Evolutionary conservation across 495 filamentous ascomycete genomes (phyloP).

Genomic region (Hypoxylon subgilvum): DNA sequence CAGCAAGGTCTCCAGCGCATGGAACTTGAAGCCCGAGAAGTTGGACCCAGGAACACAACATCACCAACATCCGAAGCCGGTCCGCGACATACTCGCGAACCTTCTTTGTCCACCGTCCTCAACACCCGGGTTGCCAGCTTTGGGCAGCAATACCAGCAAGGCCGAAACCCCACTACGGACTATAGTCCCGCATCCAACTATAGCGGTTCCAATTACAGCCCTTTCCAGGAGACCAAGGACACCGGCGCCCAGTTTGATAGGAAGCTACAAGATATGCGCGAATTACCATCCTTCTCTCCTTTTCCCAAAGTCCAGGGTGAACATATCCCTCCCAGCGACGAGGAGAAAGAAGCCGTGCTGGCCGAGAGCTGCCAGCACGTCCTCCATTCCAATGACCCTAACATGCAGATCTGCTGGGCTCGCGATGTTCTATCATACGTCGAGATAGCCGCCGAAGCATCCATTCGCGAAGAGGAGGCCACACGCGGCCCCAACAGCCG

Average conservation of each 20-base stretch:
- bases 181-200: slow-evolving; percentile 49
- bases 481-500: slow-evolving; percentile 50
- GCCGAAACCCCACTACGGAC: slow-evolving; percentile 26
- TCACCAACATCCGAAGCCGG: slow-evolving; percentile 31
- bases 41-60: slow-evolving; percentile 44
- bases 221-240: slow-evolving; percentile 47
- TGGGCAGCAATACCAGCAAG: slow-evolving; percentile 42
- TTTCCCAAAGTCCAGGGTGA: slow-evolving; percentile 87
- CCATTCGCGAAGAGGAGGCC: slow-evolving; percentile 57
- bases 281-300: slow-evolving; percentile 83
- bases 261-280: slow-evolving; percentile 48
- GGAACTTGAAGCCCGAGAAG: slow-evolving; percentile 74
- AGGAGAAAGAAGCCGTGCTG: slow-evolving; percentile 86
- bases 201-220: slow-evolving; percentile 54
- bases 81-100: slow-evolving; percentile 44
- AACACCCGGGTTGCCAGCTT: slow-evolving; percentile 38
- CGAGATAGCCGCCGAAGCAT: slow-evolving; percentile 75
- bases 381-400: slow-evolving; percentile 90
- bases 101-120: slow-evolving; percentile 40
- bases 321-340: slow-evolving; percentile 92
- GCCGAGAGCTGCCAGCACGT: slow-evolving; percentile 82
- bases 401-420: slow-evolving; percentile 96
- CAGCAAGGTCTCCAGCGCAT: slow-evolving; percentile 88
- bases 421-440: slow-evolving; percentile 89
- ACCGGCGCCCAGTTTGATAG: slow-evolving; percentile 32